Evolutionary conservation across 2,329 filamentous ascomycete species (phyloP), one percentile per base, ranked within the genome.

Genomic region (Orbilia ellipsospora): DNA sequence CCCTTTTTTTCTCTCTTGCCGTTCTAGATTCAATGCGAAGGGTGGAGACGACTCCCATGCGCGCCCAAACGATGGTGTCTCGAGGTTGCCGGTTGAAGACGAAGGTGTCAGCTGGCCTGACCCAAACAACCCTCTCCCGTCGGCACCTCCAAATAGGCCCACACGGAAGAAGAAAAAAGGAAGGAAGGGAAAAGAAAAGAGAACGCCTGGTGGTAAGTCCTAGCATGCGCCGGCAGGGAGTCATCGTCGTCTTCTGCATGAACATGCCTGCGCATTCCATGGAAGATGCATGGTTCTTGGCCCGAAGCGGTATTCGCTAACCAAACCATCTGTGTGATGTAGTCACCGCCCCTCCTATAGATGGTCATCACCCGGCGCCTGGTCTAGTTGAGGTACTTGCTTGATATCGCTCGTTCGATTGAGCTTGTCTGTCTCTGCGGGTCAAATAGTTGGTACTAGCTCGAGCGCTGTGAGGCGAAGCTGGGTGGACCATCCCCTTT

Each of bases 161-260:
- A 7, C 31, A 36, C 31, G 31, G 31, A 36, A 36, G 31, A 36
- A 36, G 10, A 10, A 36, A 10, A 36, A 36, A 36, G 10, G 31
- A 36, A 54, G 42, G 31, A 36, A 36, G 10, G 31, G 10, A 10
- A 36, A 36, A 36, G 10, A 54, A 36, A 36, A 36, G 31, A 36
- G 31, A 63, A 67, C 70, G 70, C 70, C 70, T 74, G 44, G 45
- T 60, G 59, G 70, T 74, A 50, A 67, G 70, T 74, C 63, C 52
- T 63, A 45, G 63, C 70, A 68, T 63, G 51, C 63, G 52, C 51
- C 70, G 16, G 44, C 15, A 59, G 54, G 63, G 70, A 74, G 70
- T 74, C 70, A 74, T 68, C 70, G 55, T 74, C 50, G 61, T 45
- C 42, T 4, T 13, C 57, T 36, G 61, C 61, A 73, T 62, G 62